These are phyloP conservation scores for Tillandsia leiboldiana DNA, from an alignment of 176 grass and related monocot species.

Conservation along the genomic window DNA sequence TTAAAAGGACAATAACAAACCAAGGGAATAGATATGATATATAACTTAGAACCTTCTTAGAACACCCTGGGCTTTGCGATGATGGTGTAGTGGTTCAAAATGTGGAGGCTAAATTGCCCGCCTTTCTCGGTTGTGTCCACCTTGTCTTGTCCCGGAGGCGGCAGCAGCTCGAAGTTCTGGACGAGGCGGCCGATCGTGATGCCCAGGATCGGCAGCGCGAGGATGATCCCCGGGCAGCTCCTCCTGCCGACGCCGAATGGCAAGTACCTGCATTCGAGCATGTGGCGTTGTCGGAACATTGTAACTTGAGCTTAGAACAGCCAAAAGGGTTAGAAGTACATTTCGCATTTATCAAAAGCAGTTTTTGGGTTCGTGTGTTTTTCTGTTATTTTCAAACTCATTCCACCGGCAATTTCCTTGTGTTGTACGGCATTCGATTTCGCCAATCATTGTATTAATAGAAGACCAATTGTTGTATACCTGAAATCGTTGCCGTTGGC, in stretches of 20 bases:
- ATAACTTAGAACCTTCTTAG: background rate
- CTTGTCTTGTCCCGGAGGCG: slow-evolving; percentile 39
- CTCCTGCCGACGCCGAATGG: slow-evolving; percentile 60
- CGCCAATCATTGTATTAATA: no score
- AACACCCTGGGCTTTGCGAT: slow-evolving; percentile 53
- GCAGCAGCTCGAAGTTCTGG: slow-evolving; percentile 66
- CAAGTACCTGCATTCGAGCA: slow-evolving; percentile 20
- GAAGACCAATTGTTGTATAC: no score
- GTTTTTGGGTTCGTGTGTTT: no score
- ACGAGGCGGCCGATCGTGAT: slow-evolving; percentile 68
- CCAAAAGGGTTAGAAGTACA: no score
- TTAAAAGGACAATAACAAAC: background rate
- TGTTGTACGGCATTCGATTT: no score
- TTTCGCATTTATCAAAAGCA: no score
- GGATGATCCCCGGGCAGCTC: slow-evolving; percentile 76
- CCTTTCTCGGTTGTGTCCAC: slow-evolving; percentile 73
- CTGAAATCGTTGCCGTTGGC: slow-evolving; percentile 67
- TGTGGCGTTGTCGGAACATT: no score
- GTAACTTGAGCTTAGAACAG: no score
- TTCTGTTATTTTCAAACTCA: no score
- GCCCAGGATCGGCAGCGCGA: slow-evolving; percentile 73
- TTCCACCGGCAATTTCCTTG: no score
- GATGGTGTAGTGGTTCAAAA: slow-evolving; percentile 62
- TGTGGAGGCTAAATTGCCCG: slow-evolving; percentile 80
- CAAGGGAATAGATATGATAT: background rate